Base-by-base conservation (phyloP, 2,329 filamentous ascomycete genomes). In the Aspergillus fumigatus region DNA sequence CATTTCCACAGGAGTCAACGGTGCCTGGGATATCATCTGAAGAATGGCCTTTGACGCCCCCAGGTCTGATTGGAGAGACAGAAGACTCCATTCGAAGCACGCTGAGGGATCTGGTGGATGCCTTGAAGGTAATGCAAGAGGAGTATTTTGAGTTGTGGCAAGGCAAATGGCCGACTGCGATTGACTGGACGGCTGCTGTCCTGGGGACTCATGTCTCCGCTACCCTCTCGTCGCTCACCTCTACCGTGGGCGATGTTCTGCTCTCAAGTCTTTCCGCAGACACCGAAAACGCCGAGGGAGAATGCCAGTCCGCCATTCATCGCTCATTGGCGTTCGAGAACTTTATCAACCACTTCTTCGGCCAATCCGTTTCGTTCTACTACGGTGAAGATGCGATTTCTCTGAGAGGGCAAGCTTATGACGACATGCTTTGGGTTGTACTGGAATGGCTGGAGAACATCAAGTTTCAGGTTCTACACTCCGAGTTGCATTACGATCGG, bases 341-440 rank as follows among this genome's bases (percentile, higher is more conserved):
- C 63, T 79, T 92, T n/a, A 83, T 97, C 62, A 88, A 92, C 62
- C 84, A 82, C 29, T 92, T 92, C 71, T 96, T 95, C 70, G 83
- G 85, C 0, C 90, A 97, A 57, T 77, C 87, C 0, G 78, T 87
- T 4, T 83, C 85, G 8, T 96, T 88, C 64, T 97, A 95, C 70
- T 96, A 93, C 70, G 91, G 90, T 21, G 90, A 97, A 70, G 86
- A 96, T 71, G 83, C 86, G 4, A 85, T 92, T 61, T 80, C 82
- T 27, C 82, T 97, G 51, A 82, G 90, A 48, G 84, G 85, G 55
- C 80, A 94, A 78, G 93, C 93, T 0, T 96, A 88, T 70, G 93
- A 97, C 69, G 93, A 97, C 71, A 96, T 96, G 77, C 82, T 96
- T 2, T 97, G 93, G 93, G 91, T 97, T 1, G 91, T 95, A 2